phyloP scores from a whole-genome alignment of 495 filamentous ascomycete genomes.

The Penicillium coprophilum region DNA sequence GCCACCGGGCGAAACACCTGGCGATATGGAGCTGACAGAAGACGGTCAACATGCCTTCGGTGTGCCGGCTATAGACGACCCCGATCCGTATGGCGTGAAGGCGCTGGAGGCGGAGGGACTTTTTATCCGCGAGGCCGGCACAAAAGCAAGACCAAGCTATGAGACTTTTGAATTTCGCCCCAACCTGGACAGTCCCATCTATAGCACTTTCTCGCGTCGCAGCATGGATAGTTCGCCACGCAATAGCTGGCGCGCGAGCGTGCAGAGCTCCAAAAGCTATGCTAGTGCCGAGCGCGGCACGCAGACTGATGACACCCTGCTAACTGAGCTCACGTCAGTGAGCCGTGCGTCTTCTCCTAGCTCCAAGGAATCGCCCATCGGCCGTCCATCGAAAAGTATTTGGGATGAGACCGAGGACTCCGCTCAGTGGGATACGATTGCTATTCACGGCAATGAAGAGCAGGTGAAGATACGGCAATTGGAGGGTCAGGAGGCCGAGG shows the following conservation, averaged over 20 bases:
- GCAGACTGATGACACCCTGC: conserved; percentile 55
- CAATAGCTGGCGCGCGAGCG: conserved; percentile 65
- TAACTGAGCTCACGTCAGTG: conserved; percentile 46
- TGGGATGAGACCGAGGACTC: conserved; percentile 30
- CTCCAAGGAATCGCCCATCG: conserved; percentile 43
- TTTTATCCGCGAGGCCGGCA: conserved; percentile 83
- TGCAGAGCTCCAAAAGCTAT: conserved; percentile 61
- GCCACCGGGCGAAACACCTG: conserved; percentile 64
- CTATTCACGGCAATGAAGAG: conserved; percentile 28
- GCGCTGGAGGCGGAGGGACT: conserved; percentile 81
- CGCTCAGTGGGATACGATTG: conserved; percentile 35
- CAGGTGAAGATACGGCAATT: conserved; percentile 5
- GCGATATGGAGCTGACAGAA: conserved; percentile 63
- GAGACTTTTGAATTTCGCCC: conserved; percentile 81
- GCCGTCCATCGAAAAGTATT: conserved; percentile 16
- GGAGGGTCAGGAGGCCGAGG: conserved; percentile 3
- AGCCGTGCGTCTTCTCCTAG: conserved; percentile 49
- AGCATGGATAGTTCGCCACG: conserved; percentile 62
- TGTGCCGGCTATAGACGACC: conserved; percentile 68
- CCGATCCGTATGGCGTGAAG: conserved; percentile 85
- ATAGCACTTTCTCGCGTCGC: conserved; percentile 61
- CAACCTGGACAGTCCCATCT: conserved; percentile 74
- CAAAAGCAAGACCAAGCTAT: conserved; percentile 62
- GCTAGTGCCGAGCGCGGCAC: conserved; percentile 58
- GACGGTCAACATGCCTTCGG: conserved; percentile 56